Percentiles rank a stretch among this genome's conserved stretches.
phyloP scores from a whole-genome alignment of 768 basidiomycete species.

The Auricularia sp. region DNA sequence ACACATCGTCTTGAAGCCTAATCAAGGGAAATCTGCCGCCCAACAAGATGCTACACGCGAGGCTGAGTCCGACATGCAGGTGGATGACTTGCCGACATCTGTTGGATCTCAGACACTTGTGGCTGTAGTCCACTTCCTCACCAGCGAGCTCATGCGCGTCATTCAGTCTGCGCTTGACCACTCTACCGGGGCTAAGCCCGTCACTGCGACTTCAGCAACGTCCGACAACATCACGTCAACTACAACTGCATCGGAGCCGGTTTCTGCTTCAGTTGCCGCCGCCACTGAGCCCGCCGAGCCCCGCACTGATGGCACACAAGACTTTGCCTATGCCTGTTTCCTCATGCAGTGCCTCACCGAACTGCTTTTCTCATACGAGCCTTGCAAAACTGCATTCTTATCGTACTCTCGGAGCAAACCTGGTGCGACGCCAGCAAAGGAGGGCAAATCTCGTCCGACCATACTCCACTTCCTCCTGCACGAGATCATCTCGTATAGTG shows the following conservation, averaged over 20 bases:
- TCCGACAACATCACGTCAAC: slow-evolving; percentile 7
- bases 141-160: slow-evolving; percentile 58
- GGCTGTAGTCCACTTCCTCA: slow-evolving; percentile 46
- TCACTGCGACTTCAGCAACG: slow-evolving; percentile 5
- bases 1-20: slow-evolving; percentile 47
- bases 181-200: slow-evolving; percentile 24
- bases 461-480: slow-evolving; percentile 75
- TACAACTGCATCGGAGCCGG: slow-evolving; percentile 4
- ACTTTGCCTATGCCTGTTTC: slow-evolving; percentile 52
- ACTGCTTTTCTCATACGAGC: slow-evolving; percentile 83
- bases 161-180: slow-evolving; percentile 9
- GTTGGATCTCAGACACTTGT: slow-evolving; percentile 43
- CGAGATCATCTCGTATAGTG: slow-evolving; percentile 72
- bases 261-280: neutral
- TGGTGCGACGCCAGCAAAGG: slow-evolving; percentile 52
- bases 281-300: slow-evolving; percentile 6
- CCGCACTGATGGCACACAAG: slow-evolving; percentile 7
- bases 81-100: slow-evolving; percentile 19
- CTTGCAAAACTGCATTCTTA: slow-evolving; percentile 82
- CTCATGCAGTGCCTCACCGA: slow-evolving; percentile 89
- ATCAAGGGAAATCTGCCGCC: slow-evolving; percentile 16
- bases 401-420: slow-evolving; percentile 64
- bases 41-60: slow-evolving; percentile 7
- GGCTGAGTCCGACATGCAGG: slow-evolving; percentile 17
- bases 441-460: slow-evolving; percentile 50